Conservation (phyloP, 2,329 filamentous ascomycete genomes). For the Cladophialophora chaetospira region DNA sequence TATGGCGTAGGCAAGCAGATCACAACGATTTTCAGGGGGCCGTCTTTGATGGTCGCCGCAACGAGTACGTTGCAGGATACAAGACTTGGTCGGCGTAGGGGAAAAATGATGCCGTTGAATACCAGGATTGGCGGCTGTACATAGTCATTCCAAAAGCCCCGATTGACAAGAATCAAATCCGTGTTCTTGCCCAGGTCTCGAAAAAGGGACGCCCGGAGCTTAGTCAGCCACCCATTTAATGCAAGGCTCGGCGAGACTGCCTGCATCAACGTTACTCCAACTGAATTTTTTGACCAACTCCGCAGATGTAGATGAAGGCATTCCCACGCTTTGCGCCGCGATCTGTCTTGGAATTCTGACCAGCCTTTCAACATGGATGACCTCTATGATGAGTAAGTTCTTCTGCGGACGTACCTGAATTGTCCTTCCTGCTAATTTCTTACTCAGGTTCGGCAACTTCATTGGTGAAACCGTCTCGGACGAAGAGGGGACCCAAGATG, state of each 20-base stretch:
- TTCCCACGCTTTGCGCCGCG: conserved; percentile 19
- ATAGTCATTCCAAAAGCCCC: no score
- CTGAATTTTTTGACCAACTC: conserved; percentile 20
- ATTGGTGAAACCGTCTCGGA: conserved; percentile 91
- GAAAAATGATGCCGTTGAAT: no score
- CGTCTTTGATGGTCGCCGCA: no score
- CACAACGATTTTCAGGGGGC: no score
- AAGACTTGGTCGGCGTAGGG: no score
- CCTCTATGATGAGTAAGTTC: conserved; percentile 83
- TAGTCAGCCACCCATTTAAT: not conserved
- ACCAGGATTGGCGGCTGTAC: no score
- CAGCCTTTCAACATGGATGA: conserved; percentile 18
- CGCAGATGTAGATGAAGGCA: not conserved
- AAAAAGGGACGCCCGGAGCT: not conserved
- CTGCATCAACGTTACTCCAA: conserved; percentile 1
- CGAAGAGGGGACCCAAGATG: conserved; percentile 78
- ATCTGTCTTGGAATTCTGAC: not conserved
- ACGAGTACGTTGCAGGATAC: no score
- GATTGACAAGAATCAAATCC: no score
- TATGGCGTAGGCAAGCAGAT: no score
- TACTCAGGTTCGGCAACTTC: conserved; percentile 89
- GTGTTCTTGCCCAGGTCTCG: not conserved
- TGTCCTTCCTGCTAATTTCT: conserved; percentile 5
- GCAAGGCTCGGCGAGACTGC: conserved; percentile 5
- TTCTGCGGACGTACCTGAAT: no score